Percentiles rank a stretch among this genome's conserved stretches.
These are phyloP conservation scores for Oryza brachyantha DNA, from an alignment of 176 grass and related monocot genomes.

Conservation along the genomic window DNA sequence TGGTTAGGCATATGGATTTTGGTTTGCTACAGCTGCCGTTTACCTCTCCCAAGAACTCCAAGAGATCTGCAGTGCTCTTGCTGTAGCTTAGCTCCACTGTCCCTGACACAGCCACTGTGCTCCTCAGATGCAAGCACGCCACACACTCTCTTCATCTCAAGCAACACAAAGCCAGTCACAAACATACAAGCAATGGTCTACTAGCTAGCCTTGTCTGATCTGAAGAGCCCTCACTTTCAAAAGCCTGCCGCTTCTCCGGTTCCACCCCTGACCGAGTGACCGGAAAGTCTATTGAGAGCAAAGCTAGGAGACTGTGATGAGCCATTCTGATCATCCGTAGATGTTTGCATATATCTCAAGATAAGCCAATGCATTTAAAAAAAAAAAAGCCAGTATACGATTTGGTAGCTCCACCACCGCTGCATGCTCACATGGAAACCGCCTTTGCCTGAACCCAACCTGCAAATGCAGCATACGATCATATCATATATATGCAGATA, in stretches of 20 bases:
- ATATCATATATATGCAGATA: too few relatives aligned
- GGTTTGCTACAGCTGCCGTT: neutral
- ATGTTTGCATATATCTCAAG: slow-evolving; percentile 5
- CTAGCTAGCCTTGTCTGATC: neutral
- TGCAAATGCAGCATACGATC: slow-evolving; percentile 27
- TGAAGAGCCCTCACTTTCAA: slow-evolving; percentile 6
- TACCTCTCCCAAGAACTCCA: slow-evolving; percentile 32
- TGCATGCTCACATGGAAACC: neutral
- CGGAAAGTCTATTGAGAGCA: neutral
- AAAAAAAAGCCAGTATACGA: neutral
- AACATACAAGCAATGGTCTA: neutral
- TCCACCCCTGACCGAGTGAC: slow-evolving; percentile 7
- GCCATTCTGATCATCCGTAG: slow-evolving; percentile 13
- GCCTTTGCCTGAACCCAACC: neutral
- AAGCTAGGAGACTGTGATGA: neutral
- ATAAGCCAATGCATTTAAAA: slow-evolving; percentile 4
- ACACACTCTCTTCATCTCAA: neutral
- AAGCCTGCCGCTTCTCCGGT: slow-evolving; percentile 36
- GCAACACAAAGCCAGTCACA: slow-evolving; percentile 12
- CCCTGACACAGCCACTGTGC: slow-evolving; percentile 23
- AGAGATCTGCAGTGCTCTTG: slow-evolving; percentile 18
- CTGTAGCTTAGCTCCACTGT: slow-evolving; percentile 47
- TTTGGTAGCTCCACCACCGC: too few relatives aligned
- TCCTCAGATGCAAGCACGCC: slow-evolving; percentile 14
- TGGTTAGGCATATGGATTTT: neutral